Evolutionary conservation across 371 early-diverging fungal genomes (phyloP), one percentile per base, ranked within the genome.

Genomic region (Syncephalastrum sp.): DNA sequence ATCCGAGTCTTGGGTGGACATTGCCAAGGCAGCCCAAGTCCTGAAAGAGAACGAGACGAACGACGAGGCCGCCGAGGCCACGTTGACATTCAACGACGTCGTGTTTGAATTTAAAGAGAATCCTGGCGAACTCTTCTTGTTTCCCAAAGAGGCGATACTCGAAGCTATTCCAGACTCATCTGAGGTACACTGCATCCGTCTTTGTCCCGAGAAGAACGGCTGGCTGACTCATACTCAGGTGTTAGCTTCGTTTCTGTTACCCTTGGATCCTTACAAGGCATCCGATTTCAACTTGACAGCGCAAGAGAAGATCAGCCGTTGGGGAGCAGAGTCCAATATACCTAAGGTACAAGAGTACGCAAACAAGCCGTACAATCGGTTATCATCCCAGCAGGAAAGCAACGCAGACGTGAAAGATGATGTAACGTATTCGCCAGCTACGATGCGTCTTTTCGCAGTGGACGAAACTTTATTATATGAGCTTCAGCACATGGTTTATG

Each of bases 51-150:
- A 60, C 41, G 19, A 43, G 25, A 42, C 10, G 4, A 50, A 23
- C 47, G 23, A 21, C 25, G 46, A 21, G 8, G 57, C 27, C 25
- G 25, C 46, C 16, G 24, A 21, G 23, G 8, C 47, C 15, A 42
- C 54, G 7, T 52, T 72, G 4, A 44, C 60, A 4, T 72, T 60
- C 53, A 45, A 42, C 5, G 75, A 80, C 59, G 60, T 80, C 10
- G 77, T 77, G 13, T 62, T 80, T 49, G 80, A 80, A 47, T 54
- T 80, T 41, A 70, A 68, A 38, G 80, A 76, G 21, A 50, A 56
- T 2, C 59, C 75, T 6, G 68, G 65, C n/a, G 80, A 80, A 47
- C 67, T 77, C 21, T 73, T 66, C 17, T 33, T 75, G 14, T 71
- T 80, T 47, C 80, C 80, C 1, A 74, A 74, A 47, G 62, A 72